Percentiles rank a stretch among this genome's conserved stretches.
Conservation (phyloP, 2,329 filamentous ascomycete genomes). For the Aspergillus jensenii region DNA sequence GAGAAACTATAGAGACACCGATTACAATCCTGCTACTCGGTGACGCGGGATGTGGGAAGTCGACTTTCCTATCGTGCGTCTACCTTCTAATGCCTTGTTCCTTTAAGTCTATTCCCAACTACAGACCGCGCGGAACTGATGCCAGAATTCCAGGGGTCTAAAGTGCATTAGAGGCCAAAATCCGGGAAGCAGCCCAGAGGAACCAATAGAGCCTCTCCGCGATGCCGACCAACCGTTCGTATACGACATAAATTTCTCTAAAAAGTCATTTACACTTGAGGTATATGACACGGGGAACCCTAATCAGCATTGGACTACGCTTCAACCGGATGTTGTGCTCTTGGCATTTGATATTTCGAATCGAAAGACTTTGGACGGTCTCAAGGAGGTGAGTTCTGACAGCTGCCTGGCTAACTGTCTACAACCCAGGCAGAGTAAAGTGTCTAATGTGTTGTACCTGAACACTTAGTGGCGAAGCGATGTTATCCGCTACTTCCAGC, state of each 20-base stretch:
- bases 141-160: background rate
- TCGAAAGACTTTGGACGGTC: conserved; percentile 49
- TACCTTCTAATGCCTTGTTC: background rate
- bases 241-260: conserved; percentile 59
- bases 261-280: conserved; percentile 54
- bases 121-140: background rate
- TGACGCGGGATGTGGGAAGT: conserved; percentile 61
- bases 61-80: conserved; percentile 62
- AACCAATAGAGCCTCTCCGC: conserved; percentile 45
- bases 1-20: conserved; percentile 16
- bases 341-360: conserved; percentile 60
- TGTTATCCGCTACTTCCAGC: conserved; percentile 52
- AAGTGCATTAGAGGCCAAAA: background rate
- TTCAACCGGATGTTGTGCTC: conserved; percentile 56
- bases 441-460: background rate
- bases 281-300: conserved; percentile 59
- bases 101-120: background rate
- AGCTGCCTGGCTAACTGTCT: background rate
- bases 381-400: conserved; percentile 38
- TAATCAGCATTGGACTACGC: conserved; percentile 55
- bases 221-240: conserved; percentile 59
- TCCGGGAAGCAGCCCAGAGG: conserved; percentile 24
- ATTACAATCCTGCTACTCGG: conserved; percentile 56
- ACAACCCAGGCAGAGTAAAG: background rate
- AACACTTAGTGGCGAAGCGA: conserved; percentile 42